These are phyloP conservation scores for Pelargonium citronellum DNA, from an alignment of 441 rosid genomes.

Conservation along the genomic window DNA sequence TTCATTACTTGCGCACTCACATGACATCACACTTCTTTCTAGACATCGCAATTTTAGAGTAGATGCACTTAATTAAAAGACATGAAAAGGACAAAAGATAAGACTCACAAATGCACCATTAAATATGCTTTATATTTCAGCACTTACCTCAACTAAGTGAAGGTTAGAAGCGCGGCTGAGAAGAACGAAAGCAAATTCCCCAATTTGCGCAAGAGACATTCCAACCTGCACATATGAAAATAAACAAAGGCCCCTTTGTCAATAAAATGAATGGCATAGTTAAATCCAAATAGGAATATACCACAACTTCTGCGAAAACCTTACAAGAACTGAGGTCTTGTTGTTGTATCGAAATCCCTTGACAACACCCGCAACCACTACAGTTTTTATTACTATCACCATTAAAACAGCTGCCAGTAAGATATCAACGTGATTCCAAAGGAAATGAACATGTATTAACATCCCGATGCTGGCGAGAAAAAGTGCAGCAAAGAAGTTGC, in stretches of 20 bases:
- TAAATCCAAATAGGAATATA: conserved; percentile 5
- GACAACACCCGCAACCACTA: conserved; percentile 69
- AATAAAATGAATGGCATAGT: conserved; percentile 9
- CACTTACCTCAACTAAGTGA: conserved; percentile 78
- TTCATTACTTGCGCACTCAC: neutral
- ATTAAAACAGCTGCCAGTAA: conserved; percentile 84
- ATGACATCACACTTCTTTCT: neutral
- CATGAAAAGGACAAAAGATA: neutral
- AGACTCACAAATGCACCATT: neutral
- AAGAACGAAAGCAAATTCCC: conserved; percentile 95
- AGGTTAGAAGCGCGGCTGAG: conserved; percentile 95
- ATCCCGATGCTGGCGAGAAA: conserved; percentile 98
- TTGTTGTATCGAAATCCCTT: conserved; percentile 90
- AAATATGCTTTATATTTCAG: neutral
- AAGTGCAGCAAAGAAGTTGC: conserved; percentile 95
- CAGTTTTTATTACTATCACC: conserved; percentile 78
- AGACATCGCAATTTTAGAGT: neutral
- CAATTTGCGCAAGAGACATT: conserved; percentile 93
- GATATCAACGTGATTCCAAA: conserved; percentile 92
- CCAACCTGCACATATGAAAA: conserved; percentile 59
- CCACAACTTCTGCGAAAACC: conserved; percentile 23
- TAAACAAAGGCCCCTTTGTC: conserved; percentile 23
- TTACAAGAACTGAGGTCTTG: conserved; percentile 89
- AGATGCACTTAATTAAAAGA: neutral
- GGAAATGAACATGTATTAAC: conserved; percentile 90